phyloP scores from a whole-genome alignment of 1,139 yeast species.

The Yueomyces sp. region DNA sequence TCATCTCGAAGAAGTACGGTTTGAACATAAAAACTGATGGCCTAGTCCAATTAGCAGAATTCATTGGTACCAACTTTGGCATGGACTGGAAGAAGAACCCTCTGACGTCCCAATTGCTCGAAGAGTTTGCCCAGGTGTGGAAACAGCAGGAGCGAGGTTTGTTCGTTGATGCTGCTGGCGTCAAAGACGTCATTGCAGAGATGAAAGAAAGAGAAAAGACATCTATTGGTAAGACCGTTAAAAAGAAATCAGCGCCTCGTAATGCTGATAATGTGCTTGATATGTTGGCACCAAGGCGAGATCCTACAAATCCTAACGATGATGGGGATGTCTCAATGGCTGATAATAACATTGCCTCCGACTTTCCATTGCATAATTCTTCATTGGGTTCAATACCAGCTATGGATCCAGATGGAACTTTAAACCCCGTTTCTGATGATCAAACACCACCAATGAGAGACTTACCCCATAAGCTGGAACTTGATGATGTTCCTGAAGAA shows the following conservation, averaged over 20 bases:
- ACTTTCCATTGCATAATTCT: constrained; percentile 1
- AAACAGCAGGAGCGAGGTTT: constrained; percentile 78
- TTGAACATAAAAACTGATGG: constrained; percentile 83
- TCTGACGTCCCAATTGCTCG: constrained; percentile 55
- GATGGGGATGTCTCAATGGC: constrained; percentile 27
- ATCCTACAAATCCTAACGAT: constrained; percentile 1
- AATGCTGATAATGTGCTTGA: background rate
- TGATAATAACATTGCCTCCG: constrained; percentile 19
- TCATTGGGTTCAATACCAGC: background rate
- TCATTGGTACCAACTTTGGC: constrained; percentile 67
- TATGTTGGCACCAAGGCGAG: background rate
- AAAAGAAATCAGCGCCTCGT: background rate
- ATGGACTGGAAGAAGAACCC: constrained; percentile 66
- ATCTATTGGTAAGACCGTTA: background rate
- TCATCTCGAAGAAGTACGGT: constrained; percentile 85
- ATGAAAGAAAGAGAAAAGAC: constrained; percentile 23
- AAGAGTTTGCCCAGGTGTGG: constrained; percentile 74
- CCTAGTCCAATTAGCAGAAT: constrained; percentile 54
- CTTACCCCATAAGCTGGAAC: constrained; percentile 9
- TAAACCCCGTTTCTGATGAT: constrained; percentile 14
- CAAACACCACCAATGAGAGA: background rate
- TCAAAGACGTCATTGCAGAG: constrained; percentile 53
- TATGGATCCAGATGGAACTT: constrained; percentile 16
- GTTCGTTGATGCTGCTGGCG: constrained; percentile 67
- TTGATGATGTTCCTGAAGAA: constrained; percentile 9